Evolutionary conservation across 345 rosid genomes (phyloP), one percentile per base, ranked within the genome.

Genomic region (Eucalyptus tenuipes): DNA sequence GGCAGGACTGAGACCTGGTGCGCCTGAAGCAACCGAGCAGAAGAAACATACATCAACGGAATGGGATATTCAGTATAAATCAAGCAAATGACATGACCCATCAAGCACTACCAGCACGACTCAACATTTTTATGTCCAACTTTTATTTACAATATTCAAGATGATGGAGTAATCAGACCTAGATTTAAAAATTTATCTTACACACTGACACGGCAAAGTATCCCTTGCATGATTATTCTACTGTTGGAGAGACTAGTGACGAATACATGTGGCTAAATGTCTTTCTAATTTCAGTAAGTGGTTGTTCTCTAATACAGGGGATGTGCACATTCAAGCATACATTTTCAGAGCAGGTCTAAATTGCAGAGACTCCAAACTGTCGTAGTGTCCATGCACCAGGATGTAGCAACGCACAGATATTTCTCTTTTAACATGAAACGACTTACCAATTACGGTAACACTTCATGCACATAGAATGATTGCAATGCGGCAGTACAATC

Each of bases 401-500:
- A 53, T 29, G 88, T 37, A 47, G n/a, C 33, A 37, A 59, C 25
- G 45, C 5, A 71, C 44, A 47, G 40, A 49, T 57, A 49, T 29
- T 79, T 45, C n/a, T 50, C 47, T 31, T 48, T 2, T 33, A 17
- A 45, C 24, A 68, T 20, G 40, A 29, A 25, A 17, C 18, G 10
- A 18, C 91, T 91, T 92, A 97, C 98, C 99, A 97, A 85, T 92
- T 92, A 48, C 93, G 91, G 86, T 96, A 97, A 91, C 99, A 97
- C 61, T 92, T 94, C 87, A 96, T 91, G 79, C 99, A 97, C 96
- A 97, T 91, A 16, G 95, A 95, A 91, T 97, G 99, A 89, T 87
- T 90, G 96, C 99, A 96, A 87, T 93, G 91, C 7, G 99, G 99
- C 89, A 97, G 92, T 33, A 97, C 97, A 20, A 96, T 94, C 93